phyloP scores from a whole-genome alignment of 306 rosid genomes.

The Prunus persica region Prunus_persica_NCBIv2 NC_034009.1:31890501-31891000 shows the following conservation, averaged over 20 bases:
- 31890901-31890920: conserved; percentile 84
- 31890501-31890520: conserved; percentile 30
- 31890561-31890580: conserved; percentile 13
- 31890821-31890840: conserved; percentile 35
- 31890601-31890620: conserved; percentile 53
- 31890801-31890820: conserved; percentile 9
- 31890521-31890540: neutral
- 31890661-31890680: conserved; percentile 30
- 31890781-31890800: neutral
- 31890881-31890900: conserved; percentile 71
- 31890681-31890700: conserved; percentile 67
- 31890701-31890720: conserved; percentile 45
- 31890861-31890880: conserved; percentile 61
- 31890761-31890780: neutral
- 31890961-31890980: conserved; percentile 83
- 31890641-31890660: conserved; percentile 9
- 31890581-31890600: conserved; percentile 4
- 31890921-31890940: conserved; percentile 68
- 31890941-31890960: conserved; percentile 73
- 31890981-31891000: conserved; percentile 66
- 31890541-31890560: conserved; percentile 8
- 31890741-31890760: neutral
- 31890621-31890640: conserved; percentile 59
- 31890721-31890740: neutral
- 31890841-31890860: conserved; percentile 42